Evolutionary conservation across 116 monocot genomes (phyloP).

Genomic region (Trichopus zeylanicus): DNA sequence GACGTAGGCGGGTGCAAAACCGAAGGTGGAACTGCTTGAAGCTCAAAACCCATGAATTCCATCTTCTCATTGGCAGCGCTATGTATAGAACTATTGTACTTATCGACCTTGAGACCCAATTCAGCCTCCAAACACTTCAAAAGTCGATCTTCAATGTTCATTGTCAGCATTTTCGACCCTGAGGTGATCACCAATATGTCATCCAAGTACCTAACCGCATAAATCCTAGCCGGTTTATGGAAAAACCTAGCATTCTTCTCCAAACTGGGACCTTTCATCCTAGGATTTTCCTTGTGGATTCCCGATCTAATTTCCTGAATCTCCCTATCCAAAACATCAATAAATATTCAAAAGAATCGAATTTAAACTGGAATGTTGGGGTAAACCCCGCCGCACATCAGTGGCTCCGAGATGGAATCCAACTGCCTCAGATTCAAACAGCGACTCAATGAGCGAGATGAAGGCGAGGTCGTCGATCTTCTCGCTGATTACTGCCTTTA

Average conservation of each 20-base stretch:
- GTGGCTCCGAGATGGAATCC: conserved; percentile 59
- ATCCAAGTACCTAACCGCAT: conserved; percentile 84
- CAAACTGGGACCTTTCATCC: conserved; percentile 1
- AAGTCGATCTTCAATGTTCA: conserved; percentile 52
- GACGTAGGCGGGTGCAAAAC: conserved; percentile 78
- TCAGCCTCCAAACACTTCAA: conserved; percentile 43
- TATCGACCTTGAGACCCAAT: conserved; percentile 59
- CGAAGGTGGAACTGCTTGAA: conserved; percentile 78
- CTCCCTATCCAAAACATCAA: conserved; percentile 46
- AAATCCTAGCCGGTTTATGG: conserved; percentile 65
- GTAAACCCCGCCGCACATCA: conserved; percentile 56
- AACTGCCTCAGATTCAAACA: conserved; percentile 37
- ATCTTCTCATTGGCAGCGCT: conserved; percentile 87
- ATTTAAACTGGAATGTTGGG: conserved; percentile 55
- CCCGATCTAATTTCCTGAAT: conserved; percentile 45
- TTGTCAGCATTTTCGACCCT: conserved; percentile 64
- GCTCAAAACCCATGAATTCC: conserved; percentile 76
- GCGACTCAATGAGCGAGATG: conserved; percentile 24
- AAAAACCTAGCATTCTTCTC: conserved; percentile 34
- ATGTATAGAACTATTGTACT: conserved; percentile 49
- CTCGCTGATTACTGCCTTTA: conserved; percentile 24
- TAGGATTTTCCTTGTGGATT: conserved; percentile 49
- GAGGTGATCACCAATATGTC: conserved; percentile 79
- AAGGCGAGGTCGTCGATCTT: conserved; percentile 56
- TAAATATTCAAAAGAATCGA: conserved; percentile 69